A percentile compares a stretch with the other conserved stretches of the same genome.
These are phyloP conservation scores for Phialocephala sp. DNA, from an alignment of 2,329 filamentous ascomycete genomes.

Conservation along the genomic window DNA sequence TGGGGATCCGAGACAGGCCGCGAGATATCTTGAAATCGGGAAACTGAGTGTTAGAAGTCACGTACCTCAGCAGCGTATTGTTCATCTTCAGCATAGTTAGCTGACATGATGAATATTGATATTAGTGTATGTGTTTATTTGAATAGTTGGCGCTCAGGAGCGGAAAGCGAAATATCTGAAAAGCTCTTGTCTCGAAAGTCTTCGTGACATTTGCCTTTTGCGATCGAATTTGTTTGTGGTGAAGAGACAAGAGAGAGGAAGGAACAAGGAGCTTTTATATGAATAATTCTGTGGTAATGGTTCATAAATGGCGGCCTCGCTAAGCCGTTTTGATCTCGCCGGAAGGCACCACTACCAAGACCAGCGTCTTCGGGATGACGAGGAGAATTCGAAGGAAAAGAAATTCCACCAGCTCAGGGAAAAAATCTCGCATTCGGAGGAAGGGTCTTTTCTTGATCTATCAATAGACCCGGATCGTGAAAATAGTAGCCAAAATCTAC, in stretches of 20 bases:
- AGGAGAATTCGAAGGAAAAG: not conserved
- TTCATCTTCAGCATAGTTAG: constrained; percentile 1
- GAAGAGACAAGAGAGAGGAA: not conserved
- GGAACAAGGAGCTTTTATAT: not conserved
- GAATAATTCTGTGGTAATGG: not conserved
- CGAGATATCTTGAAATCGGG: not conserved
- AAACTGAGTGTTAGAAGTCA: not conserved
- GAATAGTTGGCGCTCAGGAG: not conserved
- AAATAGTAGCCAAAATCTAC: no score
- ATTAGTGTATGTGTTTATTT: constrained; percentile 3
- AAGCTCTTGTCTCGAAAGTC: constrained; percentile 7
- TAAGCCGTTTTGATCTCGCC: constrained; percentile 1
- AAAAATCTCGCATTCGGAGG: no score
- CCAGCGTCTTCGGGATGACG: not conserved
- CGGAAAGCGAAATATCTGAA: constrained; percentile 17
- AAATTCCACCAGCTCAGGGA: not conserved
- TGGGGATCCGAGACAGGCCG: not conserved
- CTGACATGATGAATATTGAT: constrained; percentile 7
- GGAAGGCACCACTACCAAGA: constrained; percentile 1
- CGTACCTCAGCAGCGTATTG: constrained; percentile 6
- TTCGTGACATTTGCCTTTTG: constrained; percentile 12
- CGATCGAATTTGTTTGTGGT: not conserved
- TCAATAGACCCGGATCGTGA: no score
- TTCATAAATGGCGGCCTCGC: not conserved
- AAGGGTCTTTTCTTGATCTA: no score